Base-by-base conservation (phyloP, 2,329 filamentous ascomycete species). In the Verticillium tricorpus region DNA sequence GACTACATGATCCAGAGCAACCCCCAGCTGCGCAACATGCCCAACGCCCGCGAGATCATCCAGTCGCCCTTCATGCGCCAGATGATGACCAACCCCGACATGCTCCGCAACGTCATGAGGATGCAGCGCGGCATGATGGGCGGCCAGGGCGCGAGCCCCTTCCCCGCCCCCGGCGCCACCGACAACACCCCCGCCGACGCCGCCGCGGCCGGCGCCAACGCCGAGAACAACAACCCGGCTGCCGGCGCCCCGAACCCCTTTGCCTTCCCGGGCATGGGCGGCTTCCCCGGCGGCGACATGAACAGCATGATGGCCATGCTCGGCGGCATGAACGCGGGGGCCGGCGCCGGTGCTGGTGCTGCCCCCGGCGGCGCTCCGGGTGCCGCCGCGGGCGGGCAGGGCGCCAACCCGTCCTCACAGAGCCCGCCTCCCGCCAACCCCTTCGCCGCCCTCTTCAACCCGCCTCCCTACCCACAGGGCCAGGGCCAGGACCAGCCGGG, bases 1-100 rank as follows among this genome's bases (percentile, higher is more conserved):
- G 92, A 98, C 72, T 92, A 96, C 85, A 91, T 98, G 85, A 93
- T 99, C 69, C 87, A 95, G 69, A 87, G 90, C 71, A 97, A 97
- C 72, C 95, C 95, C 2, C 89, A 92, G 83, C 80, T 93, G 19
- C 85, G 89, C 69, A 84, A 86, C 63, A 85, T 90, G 74, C 90
- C 90, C 50, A 85, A 89, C 63, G 91, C 91, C 25, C 87, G 93
- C 68, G 87, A 96, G 71, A 89, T 97, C 76, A 86, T 99, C 69
- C 89, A 92, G 64, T 95, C 93, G 28, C 93, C 93, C 0, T 85
- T 93, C 66, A 93, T 98, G 78, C 86, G 95, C 70, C 85, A 90
- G 59, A 95, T 98, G 90, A 89, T 99, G 83, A 94, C 92, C 65
- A 93, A 96, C 72, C 95, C 95, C 4, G 86, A 92, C 55, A 87